A percentile compares a stretch with the other conserved stretches of the same genome.
phyloP scores from a whole-genome alignment of 257 asterid genomes.

The Solanum chmielewskii region DNA sequence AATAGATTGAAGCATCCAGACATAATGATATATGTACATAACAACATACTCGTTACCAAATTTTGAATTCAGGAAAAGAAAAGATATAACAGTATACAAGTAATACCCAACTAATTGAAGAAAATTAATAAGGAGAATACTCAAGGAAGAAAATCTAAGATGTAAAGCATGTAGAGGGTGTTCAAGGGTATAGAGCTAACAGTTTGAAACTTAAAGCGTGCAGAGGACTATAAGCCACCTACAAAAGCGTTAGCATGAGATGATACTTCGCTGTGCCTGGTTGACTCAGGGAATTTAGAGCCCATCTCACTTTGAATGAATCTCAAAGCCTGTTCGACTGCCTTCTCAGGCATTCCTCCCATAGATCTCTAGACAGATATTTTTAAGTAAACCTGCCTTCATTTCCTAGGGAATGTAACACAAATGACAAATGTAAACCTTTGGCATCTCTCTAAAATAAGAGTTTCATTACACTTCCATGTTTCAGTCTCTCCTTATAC shows the following conservation, averaged over 20 bases:
- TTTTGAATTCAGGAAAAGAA: neutral
- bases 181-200: neutral
- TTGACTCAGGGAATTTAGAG: neutral
- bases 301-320: neutral
- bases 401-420: neutral
- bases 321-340: neutral
- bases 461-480: neutral
- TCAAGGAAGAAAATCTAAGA: neutral
- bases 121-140: neutral
- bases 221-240: neutral
- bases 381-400: neutral
- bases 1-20: neutral
- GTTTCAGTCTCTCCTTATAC: neutral
- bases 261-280: neutral
- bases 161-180: neutral
- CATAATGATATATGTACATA: neutral
- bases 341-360: neutral
- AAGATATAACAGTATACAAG: neutral
- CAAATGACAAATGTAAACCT: neutral
- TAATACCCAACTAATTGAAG: neutral
- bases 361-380: neutral
- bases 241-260: neutral
- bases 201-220: neutral
- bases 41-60: neutral
- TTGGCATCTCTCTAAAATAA: neutral